Conservation (phyloP, 2,329 filamentous ascomycete species). For the Podosphaera aphanis region DNA sequence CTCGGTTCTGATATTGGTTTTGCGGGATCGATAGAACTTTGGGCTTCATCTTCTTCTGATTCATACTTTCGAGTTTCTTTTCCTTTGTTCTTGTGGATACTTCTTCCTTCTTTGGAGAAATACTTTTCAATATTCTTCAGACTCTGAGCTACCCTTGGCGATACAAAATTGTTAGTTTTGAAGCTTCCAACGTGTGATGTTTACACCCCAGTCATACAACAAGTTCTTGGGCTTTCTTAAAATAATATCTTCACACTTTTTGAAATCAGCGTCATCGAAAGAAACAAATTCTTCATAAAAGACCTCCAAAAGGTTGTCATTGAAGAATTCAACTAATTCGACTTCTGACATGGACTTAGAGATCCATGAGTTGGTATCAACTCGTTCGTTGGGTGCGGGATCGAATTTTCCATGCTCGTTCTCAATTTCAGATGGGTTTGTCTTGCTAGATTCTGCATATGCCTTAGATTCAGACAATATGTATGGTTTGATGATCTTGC, state of each 20-base stretch:
- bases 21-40: neutral
- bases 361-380: neutral
- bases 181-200: neutral
- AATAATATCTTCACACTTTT: neutral
- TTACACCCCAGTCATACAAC: neutral
- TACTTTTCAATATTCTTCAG: neutral
- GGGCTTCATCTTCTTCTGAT: neutral
- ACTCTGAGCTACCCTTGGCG: neutral
- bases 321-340: neutral
- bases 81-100: neutral
- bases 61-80: neutral
- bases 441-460: too few species aligned
- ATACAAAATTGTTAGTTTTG: neutral
- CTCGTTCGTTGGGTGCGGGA: neutral
- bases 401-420: neutral
- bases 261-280: neutral
- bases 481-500: too few species aligned
- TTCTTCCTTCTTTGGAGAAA: neutral
- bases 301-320: neutral
- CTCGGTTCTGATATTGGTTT: neutral
- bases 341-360: neutral
- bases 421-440: neutral
- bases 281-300: constrained; percentile 1
- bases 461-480: too few species aligned
- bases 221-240: constrained; percentile 1